Evolutionary conservation across 2,329 filamentous ascomycete species (phyloP).

Genomic region (Cladophialophora exuberans): DNA sequence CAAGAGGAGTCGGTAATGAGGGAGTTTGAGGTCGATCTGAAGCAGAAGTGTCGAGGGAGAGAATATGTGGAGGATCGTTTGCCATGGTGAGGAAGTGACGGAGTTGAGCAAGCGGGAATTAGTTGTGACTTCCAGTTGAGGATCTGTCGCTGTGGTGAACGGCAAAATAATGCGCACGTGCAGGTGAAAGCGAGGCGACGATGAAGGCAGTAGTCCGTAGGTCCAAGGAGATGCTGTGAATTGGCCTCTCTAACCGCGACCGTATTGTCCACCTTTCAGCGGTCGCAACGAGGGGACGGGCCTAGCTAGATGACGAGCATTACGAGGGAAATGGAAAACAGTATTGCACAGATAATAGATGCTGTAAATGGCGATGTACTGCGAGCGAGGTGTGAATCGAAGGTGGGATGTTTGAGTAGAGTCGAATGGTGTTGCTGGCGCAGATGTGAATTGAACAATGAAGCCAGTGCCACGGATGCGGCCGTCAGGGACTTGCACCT

Average conservation of each 20-base stretch:
- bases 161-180: conserved; percentile 8
- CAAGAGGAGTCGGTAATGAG: conserved; percentile 57
- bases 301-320: conserved; percentile 8
- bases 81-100: conserved; percentile 26
- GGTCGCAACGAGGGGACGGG: background rate
- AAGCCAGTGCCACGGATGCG: too few species aligned
- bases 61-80: conserved; percentile 14
- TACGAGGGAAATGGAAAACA: background rate
- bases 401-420: background rate
- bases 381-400: background rate
- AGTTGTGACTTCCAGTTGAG: background rate
- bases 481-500: too few species aligned
- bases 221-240: conserved; percentile 3
- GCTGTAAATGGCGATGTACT: conserved; percentile 11
- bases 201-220: conserved; percentile 3
- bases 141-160: conserved; percentile 5
- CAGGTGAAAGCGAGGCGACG: background rate
- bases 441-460: conserved; percentile 5
- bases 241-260: conserved; percentile 27
- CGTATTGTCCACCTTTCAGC: conserved; percentile 17
- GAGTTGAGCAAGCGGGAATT: background rate
- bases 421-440: conserved; percentile 9
- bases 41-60: conserved; percentile 17
- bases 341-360: background rate
- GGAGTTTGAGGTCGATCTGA: conserved; percentile 43